Base-by-base conservation (phyloP, 148 eudicot species). In the Arbutus unedo region DNA sequence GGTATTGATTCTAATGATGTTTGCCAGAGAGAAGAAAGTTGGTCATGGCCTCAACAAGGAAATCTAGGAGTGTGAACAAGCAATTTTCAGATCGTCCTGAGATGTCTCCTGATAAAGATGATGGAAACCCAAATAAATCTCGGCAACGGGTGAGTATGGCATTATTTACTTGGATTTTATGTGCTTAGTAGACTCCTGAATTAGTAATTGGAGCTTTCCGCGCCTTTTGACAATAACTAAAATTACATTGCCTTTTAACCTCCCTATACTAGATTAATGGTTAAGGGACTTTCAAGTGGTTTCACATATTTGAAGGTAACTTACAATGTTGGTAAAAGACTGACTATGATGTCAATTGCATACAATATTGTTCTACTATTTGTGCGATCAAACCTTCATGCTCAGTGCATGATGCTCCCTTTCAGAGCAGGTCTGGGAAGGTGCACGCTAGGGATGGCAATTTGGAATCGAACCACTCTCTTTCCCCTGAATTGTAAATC, bases 1-100 rank as follows among this genome's bases (percentile, higher is more conserved):
- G 10, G 10, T 79, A 18, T 16, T 78, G 13, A 79, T 21, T 19
- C 19, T 44, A 79, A 31, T 59, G 18, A 60, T 79, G 51, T 44
- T 79, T 75, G 62, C 49, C 56, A 60, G 79, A 82, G 76, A 55
- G 72, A 59, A 45, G 16, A 55, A 48, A 25, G n/a, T 45, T 77
- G 72, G 18, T 49, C 76, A 89, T 91, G 93, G 92, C 89, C 45
- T 91, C 93, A 15, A 62, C 81, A 23, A 89, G 85, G 55, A 91
- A 88, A 55, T 85, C 87, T 19, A 88, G 84, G 62, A 87, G 86
- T 88, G 83, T 82, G 56, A 87, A 86, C 78, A 84, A 77, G 81
- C 88, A 74, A 23, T 82, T 85, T 74, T 84, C 85, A 0, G 71
- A 67, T 59, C 68, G 25, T 19, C 75, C 76, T 59, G 87, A 89